Percentiles rank a stretch among this genome's conserved stretches.
phyloP scores from a whole-genome alignment of 805 yeast genomes.

The Saccharomyces eubayanus region DNA sequence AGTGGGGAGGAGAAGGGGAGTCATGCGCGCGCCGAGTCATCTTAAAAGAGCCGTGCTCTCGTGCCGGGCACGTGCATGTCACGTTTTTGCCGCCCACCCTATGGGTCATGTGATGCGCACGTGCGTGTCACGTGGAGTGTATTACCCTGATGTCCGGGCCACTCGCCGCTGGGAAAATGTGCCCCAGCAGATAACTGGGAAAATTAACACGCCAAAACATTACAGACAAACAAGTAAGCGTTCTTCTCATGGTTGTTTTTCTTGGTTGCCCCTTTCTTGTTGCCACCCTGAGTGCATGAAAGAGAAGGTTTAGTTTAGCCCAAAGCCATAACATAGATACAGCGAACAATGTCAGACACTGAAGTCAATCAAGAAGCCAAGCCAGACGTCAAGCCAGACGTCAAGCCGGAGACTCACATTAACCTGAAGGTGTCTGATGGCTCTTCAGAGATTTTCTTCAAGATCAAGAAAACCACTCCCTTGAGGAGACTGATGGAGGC shows the following conservation, averaged over 20 bases:
- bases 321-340: not conserved
- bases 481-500: slow-evolving; percentile 94
- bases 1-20: not conserved
- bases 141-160: not conserved
- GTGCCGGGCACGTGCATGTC: not conserved
- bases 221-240: not conserved
- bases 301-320: not conserved
- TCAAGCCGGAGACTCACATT: slow-evolving; percentile 71
- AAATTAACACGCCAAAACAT: not conserved
- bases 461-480: slow-evolving; percentile 87
- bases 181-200: not conserved
- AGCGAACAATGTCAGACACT: slow-evolving; percentile 21
- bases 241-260: not conserved
- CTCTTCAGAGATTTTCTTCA: slow-evolving; percentile 87
- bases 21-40: not conserved
- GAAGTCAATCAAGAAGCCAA: slow-evolving; percentile 27
- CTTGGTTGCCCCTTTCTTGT: not conserved
- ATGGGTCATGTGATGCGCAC: not conserved
- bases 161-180: not conserved
- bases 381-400: slow-evolving; percentile 40
- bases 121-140: not conserved
- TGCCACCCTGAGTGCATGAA: not conserved
- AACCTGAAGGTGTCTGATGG: slow-evolving; percentile 93
- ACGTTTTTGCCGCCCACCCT: not conserved
- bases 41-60: not conserved